Percentiles rank a stretch among this genome's conserved stretches.
These are phyloP conservation scores for Pharus latifolius DNA, from an alignment of 176 grass and related monocot genomes.

Conservation along the genomic window DNA sequence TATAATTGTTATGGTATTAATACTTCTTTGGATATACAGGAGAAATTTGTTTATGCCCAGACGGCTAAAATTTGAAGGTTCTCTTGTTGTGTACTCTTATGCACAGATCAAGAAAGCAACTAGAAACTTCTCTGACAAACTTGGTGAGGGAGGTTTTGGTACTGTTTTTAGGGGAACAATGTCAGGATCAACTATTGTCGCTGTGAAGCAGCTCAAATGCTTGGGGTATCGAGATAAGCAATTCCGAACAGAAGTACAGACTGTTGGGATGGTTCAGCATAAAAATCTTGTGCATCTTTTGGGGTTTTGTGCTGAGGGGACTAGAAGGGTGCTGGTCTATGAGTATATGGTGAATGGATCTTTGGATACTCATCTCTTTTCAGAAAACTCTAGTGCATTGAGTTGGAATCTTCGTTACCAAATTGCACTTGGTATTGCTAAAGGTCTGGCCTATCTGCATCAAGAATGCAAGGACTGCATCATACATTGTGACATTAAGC, in stretches of 20 bases:
- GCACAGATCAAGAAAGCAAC: conserved; percentile 22
- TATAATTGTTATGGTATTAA: not conserved
- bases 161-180: conserved; percentile 39
- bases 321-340: conserved; percentile 34
- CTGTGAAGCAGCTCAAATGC: conserved; percentile 39
- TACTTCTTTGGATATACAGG: conserved; percentile 14
- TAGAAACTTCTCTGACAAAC: conserved; percentile 30
- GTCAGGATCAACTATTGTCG: conserved; percentile 5
- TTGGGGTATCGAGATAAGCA: conserved; percentile 34
- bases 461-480: conserved; percentile 52
- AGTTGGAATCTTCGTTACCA: conserved; percentile 18
- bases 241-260: conserved; percentile 48
- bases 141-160: conserved; percentile 38
- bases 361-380: conserved; percentile 22
- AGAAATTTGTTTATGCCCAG: not conserved
- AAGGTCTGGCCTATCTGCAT: conserved; percentile 42
- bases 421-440: conserved; percentile 30
- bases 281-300: conserved; percentile 38
- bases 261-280: conserved; percentile 44
- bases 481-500: conserved; percentile 59
- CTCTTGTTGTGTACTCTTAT: conserved; percentile 24
- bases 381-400: not conserved
- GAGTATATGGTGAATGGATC: conserved; percentile 49
- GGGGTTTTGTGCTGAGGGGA: conserved; percentile 35
- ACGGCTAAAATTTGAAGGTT: conserved; percentile 8